Evolutionary conservation across 1,284 basidiomycete genomes (phyloP).

Genomic region (Melanopsichium pennsylvanicum): DNA sequence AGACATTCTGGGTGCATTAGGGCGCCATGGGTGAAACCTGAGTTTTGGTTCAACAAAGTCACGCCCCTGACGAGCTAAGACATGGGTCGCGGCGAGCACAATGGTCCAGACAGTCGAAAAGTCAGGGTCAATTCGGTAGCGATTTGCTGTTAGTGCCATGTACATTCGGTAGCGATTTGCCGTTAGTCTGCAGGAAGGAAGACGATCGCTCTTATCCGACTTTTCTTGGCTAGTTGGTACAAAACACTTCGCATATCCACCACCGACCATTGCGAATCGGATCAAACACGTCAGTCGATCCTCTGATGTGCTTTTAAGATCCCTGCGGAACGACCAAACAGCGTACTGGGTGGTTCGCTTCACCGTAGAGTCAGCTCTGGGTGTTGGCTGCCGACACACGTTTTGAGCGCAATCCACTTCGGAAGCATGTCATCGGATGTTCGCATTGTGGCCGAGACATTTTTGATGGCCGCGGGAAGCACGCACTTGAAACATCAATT

Average conservation of each 20-base stretch:
- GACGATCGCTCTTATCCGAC: too few relatives aligned
- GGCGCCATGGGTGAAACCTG: slow-evolving; percentile 6
- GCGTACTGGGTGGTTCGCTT: not conserved
- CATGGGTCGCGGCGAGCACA: slow-evolving; percentile 1
- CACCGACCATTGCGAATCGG: not conserved
- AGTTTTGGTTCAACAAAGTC: not conserved
- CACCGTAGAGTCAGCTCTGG: not conserved
- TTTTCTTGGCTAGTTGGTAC: too few relatives aligned
- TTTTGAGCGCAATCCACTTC: not conserved
- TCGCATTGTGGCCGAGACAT: slow-evolving; percentile 6
- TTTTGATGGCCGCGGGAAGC: slow-evolving; percentile 1
- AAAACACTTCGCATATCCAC: too few relatives aligned
- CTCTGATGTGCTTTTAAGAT: not conserved
- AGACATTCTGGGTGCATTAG: too few relatives aligned
- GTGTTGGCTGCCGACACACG: not conserved
- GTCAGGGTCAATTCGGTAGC: slow-evolving; percentile 7
- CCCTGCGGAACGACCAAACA: not conserved
- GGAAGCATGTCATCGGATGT: not conserved
- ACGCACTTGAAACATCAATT: not conserved
- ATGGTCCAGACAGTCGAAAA: not conserved
- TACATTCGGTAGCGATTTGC: too few relatives aligned
- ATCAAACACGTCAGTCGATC: too few relatives aligned
- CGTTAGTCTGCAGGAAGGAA: too few relatives aligned
- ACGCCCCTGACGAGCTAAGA: not conserved
- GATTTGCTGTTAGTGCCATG: too few relatives aligned